Conservation (phyloP, 345 rosid genomes). For the Lepidium sativum region DNA sequence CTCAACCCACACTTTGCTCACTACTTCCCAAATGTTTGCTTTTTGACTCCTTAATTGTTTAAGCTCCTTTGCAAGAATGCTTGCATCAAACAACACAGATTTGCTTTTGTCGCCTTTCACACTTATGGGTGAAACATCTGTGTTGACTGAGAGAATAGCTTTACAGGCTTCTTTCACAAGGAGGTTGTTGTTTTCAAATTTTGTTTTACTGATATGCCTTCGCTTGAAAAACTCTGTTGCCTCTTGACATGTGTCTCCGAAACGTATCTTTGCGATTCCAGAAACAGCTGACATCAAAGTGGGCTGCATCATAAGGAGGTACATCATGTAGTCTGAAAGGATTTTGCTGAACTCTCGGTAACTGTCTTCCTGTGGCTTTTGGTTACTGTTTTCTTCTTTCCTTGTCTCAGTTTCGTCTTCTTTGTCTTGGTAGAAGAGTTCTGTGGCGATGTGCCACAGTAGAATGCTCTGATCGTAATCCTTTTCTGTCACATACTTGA, state of each 20-base stretch:
- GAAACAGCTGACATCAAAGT: slow-evolving; percentile 42
- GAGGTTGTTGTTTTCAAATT: not conserved
- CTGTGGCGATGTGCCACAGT: slow-evolving; percentile 53
- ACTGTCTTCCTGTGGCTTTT: not conserved
- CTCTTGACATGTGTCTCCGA: slow-evolving; percentile 41
- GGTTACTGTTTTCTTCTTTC: not conserved
- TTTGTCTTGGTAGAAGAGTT: slow-evolving; percentile 28
- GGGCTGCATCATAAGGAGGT: slow-evolving; percentile 45
- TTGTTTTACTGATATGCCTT: not conserved
- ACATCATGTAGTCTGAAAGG: slow-evolving; percentile 54
- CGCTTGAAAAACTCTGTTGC: slow-evolving; percentile 31
- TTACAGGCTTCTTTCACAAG: slow-evolving; percentile 4
- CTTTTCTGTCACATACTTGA: slow-evolving; percentile 24
- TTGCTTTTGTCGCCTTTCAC: slow-evolving; percentile 41
- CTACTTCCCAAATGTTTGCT: slow-evolving; percentile 16
- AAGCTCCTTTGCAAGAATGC: slow-evolving; percentile 28
- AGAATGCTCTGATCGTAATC: slow-evolving; percentile 48
- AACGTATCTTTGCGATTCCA: slow-evolving; percentile 43
- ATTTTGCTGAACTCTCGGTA: slow-evolving; percentile 33
- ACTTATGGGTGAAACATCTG: slow-evolving; percentile 1
- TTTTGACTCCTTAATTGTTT: not conserved
- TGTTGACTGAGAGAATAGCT: slow-evolving; percentile 21
- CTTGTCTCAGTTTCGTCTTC: not conserved
- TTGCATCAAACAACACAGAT: slow-evolving; percentile 28
- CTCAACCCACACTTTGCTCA: slow-evolving; percentile 30